Evolutionary conservation across 352 stramenopile species (phyloP).

Genomic region (Pythium sukuiense): DNA sequence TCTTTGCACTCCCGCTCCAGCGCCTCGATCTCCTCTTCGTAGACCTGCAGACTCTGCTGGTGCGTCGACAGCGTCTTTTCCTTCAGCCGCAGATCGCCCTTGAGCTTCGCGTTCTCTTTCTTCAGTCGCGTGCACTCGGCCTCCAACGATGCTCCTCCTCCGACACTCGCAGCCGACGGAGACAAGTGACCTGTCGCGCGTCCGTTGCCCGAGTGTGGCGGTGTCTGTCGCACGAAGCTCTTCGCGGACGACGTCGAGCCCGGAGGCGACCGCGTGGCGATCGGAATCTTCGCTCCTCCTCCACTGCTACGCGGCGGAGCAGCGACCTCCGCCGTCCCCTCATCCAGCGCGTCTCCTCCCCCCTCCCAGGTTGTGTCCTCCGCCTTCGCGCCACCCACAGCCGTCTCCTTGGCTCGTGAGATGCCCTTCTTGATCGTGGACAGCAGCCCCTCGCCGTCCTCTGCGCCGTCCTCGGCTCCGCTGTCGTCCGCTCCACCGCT

Average conservation of each 20-base stretch:
- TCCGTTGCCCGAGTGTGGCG: constrained; percentile 22
- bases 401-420: constrained; percentile 24
- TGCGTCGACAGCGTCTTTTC: constrained; percentile 58
- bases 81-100: constrained; percentile 54
- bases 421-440: constrained; percentile 33
- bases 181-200: not conserved
- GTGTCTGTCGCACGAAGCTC: constrained; percentile 16
- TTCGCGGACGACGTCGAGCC: constrained; percentile 17
- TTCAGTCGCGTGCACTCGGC: constrained; percentile 27
- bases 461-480: constrained; percentile 23
- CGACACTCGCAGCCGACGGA: not conserved
- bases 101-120: constrained; percentile 57
- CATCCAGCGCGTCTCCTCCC: not conserved
- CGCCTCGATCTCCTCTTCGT: constrained; percentile 75
- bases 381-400: constrained; percentile 23
- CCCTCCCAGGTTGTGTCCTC: constrained; percentile 19
- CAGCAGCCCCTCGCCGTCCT: constrained; percentile 32
- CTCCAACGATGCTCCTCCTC: constrained; percentile 5
- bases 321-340: not conserved
- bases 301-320: not conserved
- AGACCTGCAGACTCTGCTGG: constrained; percentile 62
- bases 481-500: constrained; percentile 10
- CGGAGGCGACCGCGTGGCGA: constrained; percentile 13
- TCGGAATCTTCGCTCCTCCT: not conserved
- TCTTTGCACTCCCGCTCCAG: constrained; percentile 72